Percentiles rank a stretch among this genome's conserved stretches.
Conservation (phyloP, 805 yeast species). For the Komagataella kurtzmanii region DNA sequence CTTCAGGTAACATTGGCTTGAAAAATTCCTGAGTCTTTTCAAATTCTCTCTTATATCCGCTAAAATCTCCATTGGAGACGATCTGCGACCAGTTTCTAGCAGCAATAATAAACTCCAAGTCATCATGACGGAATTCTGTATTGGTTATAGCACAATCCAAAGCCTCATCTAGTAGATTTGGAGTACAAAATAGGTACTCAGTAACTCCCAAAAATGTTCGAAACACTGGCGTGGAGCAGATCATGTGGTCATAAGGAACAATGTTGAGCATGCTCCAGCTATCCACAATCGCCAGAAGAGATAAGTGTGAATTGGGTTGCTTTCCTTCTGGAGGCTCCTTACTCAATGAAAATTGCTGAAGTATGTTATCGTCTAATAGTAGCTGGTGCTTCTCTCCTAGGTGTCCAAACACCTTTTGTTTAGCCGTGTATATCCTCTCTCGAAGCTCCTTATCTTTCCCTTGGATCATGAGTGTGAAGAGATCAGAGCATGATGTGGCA, state of each 20-base stretch:
- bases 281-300: slow-evolving; percentile 83
- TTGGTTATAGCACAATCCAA: slow-evolving; percentile 58
- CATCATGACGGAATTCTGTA: slow-evolving; percentile 70
- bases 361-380: slow-evolving; percentile 60
- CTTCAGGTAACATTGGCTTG: slow-evolving; percentile 77
- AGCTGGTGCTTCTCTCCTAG: slow-evolving; percentile 41
- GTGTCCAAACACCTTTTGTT: slow-evolving; percentile 63
- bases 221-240: slow-evolving; percentile 87
- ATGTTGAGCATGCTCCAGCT: slow-evolving; percentile 81
- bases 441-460: slow-evolving; percentile 44
- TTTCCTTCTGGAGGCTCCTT: slow-evolving; percentile 54
- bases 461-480: slow-evolving; percentile 74
- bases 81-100: slow-evolving; percentile 83
- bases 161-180: slow-evolving; percentile 70
- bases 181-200: slow-evolving; percentile 80
- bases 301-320: slow-evolving; percentile 80
- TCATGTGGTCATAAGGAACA: slow-evolving; percentile 92
- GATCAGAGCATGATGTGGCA: slow-evolving; percentile 69
- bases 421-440: slow-evolving; percentile 51
- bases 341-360: slow-evolving; percentile 69
- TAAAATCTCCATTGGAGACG: slow-evolving; percentile 63
- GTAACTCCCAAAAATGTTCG: slow-evolving; percentile 90
- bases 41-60: slow-evolving; percentile 57
- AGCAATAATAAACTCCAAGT: slow-evolving; percentile 83
- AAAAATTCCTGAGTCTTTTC: slow-evolving; percentile 77